Evolutionary conservation across 1,284 basidiomycete species (phyloP).

Genomic region (Irpex lacteus): DNA sequence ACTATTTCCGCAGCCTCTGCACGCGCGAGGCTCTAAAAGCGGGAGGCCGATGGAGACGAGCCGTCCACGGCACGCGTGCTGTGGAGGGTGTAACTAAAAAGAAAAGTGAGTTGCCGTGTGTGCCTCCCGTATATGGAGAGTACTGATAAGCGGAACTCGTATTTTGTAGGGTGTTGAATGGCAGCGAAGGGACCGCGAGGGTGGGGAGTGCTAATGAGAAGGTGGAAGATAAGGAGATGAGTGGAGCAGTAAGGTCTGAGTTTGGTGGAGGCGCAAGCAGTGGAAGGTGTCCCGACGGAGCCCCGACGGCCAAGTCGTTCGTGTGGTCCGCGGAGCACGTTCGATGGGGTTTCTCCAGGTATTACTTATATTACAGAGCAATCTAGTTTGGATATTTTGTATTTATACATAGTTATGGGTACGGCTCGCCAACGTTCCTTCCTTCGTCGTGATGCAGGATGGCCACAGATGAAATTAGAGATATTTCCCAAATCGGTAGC

Average conservation of each 20-base stretch:
- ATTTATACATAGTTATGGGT: no score
- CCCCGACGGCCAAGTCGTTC: not conserved
- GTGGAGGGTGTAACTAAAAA: not conserved
- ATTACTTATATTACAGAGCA: no score
- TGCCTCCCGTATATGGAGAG: not conserved
- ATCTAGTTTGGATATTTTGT: no score
- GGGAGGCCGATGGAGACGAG: not conserved
- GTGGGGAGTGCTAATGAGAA: not conserved
- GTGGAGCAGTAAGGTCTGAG: not conserved
- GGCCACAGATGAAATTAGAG: not conserved
- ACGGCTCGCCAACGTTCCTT: not conserved
- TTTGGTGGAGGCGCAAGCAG: not conserved
- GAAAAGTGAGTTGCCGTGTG: not conserved
- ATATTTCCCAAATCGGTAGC: not conserved
- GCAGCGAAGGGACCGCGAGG: not conserved
- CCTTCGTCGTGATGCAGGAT: not conserved
- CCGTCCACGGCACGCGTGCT: not conserved
- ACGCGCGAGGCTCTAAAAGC: slow-evolving; percentile 16
- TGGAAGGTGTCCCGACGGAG: not conserved
- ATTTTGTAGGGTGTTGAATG: not conserved
- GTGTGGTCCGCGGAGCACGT: not conserved
- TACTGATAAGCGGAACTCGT: not conserved
- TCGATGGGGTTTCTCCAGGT: not conserved
- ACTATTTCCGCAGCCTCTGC: slow-evolving; percentile 19
- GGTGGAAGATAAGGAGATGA: not conserved